These are phyloP conservation scores for Achaetomiella virescens DNA, from an alignment of 495 filamentous ascomycete genomes.

Conservation along the genomic window DNA sequence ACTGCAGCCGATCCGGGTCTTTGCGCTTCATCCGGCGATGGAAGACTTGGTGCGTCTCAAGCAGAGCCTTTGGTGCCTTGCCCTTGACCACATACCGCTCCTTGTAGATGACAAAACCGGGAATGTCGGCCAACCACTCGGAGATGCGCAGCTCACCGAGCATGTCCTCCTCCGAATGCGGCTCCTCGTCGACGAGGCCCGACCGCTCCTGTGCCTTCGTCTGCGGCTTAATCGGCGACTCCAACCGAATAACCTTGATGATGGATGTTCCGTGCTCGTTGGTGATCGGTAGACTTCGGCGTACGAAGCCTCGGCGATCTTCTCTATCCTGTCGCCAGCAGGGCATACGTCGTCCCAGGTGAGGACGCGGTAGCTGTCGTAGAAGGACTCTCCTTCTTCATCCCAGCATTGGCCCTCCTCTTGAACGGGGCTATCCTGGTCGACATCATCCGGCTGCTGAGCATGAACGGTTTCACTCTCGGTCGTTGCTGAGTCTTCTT, in stretches of 20 bases:
- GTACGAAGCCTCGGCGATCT: constrained; percentile 65
- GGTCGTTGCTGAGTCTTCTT: background rate
- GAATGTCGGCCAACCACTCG: constrained; percentile 67
- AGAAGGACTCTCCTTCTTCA: background rate
- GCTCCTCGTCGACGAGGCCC: constrained; percentile 43
- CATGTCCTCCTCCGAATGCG: constrained; percentile 37
- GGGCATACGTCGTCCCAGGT: constrained; percentile 50
- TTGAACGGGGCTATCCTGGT: background rate
- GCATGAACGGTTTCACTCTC: background rate
- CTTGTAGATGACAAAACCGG: constrained; percentile 89
- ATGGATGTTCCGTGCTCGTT: constrained; percentile 43
- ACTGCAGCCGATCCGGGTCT: constrained; percentile 54
- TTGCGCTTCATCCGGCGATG: constrained; percentile 53
- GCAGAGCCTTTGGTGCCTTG: constrained; percentile 54
- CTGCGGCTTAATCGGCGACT: constrained; percentile 40
- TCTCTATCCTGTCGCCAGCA: constrained; percentile 44
- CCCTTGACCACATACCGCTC: constrained; percentile 69
- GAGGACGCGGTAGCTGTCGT: constrained; percentile 29
- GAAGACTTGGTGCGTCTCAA: constrained; percentile 57
- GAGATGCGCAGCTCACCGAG: constrained; percentile 64
- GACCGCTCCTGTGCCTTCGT: constrained; percentile 43
- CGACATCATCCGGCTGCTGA: background rate
- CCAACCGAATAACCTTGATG: constrained; percentile 48
- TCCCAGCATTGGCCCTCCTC: background rate
- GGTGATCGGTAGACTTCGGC: constrained; percentile 62